These are phyloP conservation scores for Salmacisia buchloeana DNA, from an alignment of 1,284 basidiomycete genomes.

Conservation along the genomic window DNA sequence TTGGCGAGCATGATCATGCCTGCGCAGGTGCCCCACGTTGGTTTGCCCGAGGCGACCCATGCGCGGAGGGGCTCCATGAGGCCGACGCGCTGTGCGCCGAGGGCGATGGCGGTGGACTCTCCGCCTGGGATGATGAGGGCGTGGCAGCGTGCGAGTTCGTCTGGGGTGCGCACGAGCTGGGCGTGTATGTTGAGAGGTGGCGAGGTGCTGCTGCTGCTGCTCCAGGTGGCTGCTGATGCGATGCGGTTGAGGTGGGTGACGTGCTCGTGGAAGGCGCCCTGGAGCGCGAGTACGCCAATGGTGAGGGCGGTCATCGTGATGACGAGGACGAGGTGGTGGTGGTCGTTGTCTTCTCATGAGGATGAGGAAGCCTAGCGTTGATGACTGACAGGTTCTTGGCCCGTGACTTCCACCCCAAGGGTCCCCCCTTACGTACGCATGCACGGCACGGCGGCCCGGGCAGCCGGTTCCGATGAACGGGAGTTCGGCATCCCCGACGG, in stretches of 20 bases:
- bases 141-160: slow-evolving; percentile 70
- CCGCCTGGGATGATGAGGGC: slow-evolving; percentile 84
- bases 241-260: slow-evolving; percentile 61
- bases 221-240: slow-evolving; percentile 18
- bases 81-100: slow-evolving; percentile 72
- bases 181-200: slow-evolving; percentile 19
- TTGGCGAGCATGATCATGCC: slow-evolving; percentile 78
- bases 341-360: too few species aligned
- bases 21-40: slow-evolving; percentile 94
- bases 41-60: slow-evolving; percentile 60
- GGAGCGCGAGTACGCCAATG: slow-evolving; percentile 64
- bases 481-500: too few species aligned
- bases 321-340: too few species aligned
- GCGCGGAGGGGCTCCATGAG: slow-evolving; percentile 72
- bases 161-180: slow-evolving; percentile 68
- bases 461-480: too few species aligned
- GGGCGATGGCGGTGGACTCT: slow-evolving; percentile 88
- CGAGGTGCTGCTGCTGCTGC: background rate
- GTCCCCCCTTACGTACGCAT: too few species aligned
- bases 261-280: slow-evolving; percentile 91
- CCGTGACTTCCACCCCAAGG: too few species aligned
- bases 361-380: too few species aligned
- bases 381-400: too few species aligned
- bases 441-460: too few species aligned
- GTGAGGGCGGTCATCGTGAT: slow-evolving; percentile 20